Evolutionary conservation across 371 early-diverging fungal genomes (phyloP).

Genomic region (Mucor velutinosus): DNA sequence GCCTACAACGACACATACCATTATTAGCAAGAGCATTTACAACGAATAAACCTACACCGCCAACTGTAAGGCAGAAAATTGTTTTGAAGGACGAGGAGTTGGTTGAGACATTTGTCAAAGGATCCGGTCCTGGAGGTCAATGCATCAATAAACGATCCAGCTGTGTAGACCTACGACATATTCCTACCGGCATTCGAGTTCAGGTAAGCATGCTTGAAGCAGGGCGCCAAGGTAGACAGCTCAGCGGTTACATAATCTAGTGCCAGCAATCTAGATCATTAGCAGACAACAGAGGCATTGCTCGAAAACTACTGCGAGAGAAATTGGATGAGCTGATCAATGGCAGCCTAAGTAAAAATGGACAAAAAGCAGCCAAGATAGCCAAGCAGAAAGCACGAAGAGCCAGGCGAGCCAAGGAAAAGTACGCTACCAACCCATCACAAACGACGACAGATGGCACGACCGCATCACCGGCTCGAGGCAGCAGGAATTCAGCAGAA

Average conservation of each 20-base stretch:
- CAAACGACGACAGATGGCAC: background rate
- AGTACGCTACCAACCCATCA: slow-evolving; percentile 32
- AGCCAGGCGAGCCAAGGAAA: slow-evolving; percentile 51
- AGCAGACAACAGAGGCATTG: slow-evolving; percentile 76
- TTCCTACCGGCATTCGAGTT: slow-evolving; percentile 79
- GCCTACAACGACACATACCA: background rate
- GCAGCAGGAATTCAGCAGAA: background rate
- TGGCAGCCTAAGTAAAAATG: slow-evolving; percentile 67
- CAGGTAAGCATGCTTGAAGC: slow-evolving; percentile 45
- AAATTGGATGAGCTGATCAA: slow-evolving; percentile 75
- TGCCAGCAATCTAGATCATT: slow-evolving; percentile 84
- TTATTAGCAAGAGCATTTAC: background rate
- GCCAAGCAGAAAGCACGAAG: slow-evolving; percentile 62
- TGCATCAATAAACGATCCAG: slow-evolving; percentile 89
- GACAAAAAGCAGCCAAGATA: slow-evolving; percentile 65
- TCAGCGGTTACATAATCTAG: slow-evolving; percentile 24
- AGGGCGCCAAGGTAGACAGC: background rate
- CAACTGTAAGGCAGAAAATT: slow-evolving; percentile 49
- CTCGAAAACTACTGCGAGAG: slow-evolving; percentile 66
- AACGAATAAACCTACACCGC: background rate
- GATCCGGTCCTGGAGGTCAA: slow-evolving; percentile 93
- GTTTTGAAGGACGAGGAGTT: slow-evolving; percentile 76
- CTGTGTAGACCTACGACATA: slow-evolving; percentile 84
- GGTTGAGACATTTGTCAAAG: slow-evolving; percentile 86
- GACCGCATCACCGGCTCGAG: background rate